phyloP scores from a whole-genome alignment of 345 rosid genomes.

The Noccaea caerulescens region DNA sequence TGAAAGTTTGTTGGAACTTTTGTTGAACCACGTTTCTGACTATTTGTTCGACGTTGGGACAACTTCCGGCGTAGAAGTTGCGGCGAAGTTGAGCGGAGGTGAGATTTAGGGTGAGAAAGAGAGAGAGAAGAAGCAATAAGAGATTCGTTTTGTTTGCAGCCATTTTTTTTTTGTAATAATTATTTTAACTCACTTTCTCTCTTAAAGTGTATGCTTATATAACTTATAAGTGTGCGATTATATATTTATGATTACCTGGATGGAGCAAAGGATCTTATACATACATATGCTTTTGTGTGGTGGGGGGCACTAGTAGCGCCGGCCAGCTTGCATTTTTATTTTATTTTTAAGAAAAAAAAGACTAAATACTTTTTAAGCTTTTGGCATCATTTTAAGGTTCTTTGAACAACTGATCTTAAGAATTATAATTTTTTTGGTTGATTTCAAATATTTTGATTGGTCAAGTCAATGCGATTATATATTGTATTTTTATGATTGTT shows the following conservation, averaged over 20 bases:
- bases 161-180: not conserved
- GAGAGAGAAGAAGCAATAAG: slow-evolving; percentile 23
- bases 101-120: slow-evolving; percentile 25
- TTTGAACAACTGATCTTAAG: not conserved
- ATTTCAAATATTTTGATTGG: not conserved
- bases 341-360: not conserved
- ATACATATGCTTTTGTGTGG: slow-evolving; percentile 24
- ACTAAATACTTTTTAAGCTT: slow-evolving; percentile 12
- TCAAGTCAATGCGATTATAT: not conserved
- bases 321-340: slow-evolving; percentile 42
- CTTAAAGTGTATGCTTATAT: slow-evolving; percentile 11
- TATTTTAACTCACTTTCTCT: not conserved
- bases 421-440: not conserved
- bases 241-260: slow-evolving; percentile 15
- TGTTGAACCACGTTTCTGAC: slow-evolving; percentile 56
- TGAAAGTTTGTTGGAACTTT: slow-evolving; percentile 68
- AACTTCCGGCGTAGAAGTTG: slow-evolving; percentile 63
- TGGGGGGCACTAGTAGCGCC: slow-evolving; percentile 27
- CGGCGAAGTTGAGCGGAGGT: slow-evolving; percentile 62
- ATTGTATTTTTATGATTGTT: slow-evolving; percentile 3
- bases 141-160: slow-evolving; percentile 27
- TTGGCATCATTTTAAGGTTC: slow-evolving; percentile 25
- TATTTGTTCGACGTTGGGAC: slow-evolving; percentile 77
- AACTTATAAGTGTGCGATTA: not conserved
- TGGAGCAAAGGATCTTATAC: slow-evolving; percentile 7